Conservation (phyloP, 1,139 yeast genomes). For the Candida buenavistaensis region DNA sequence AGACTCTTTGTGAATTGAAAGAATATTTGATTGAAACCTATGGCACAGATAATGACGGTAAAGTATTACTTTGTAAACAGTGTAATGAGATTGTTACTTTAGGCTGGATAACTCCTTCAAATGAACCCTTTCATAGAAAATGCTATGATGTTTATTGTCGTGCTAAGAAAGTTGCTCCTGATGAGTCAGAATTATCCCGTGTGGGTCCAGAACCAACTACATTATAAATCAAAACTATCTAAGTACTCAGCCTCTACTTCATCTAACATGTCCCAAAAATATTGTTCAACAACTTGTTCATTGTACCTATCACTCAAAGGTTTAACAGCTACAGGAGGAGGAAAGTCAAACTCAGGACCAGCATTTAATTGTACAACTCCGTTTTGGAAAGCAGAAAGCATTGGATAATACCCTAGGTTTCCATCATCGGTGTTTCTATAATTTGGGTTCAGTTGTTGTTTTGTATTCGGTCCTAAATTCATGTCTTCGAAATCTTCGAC, state of each 20-base stretch:
- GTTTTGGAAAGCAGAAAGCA: conserved; percentile 77
- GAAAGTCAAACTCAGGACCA: conserved; percentile 63
- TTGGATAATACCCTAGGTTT: conserved; percentile 85
- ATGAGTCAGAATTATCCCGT: conserved; percentile 11
- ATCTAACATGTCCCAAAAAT: conserved; percentile 80
- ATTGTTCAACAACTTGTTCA: conserved; percentile 76
- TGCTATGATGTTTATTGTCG: conserved; percentile 46
- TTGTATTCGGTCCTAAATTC: conserved; percentile 31
- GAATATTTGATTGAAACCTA: conserved; percentile 44
- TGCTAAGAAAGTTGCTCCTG: conserved; percentile 12
- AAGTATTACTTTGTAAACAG: conserved; percentile 47
- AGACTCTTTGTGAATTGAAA: conserved; percentile 50
- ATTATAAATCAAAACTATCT: conserved; percentile 40
- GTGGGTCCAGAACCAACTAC: conserved; percentile 24
- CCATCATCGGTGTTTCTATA: conserved; percentile 73
- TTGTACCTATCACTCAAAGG: conserved; percentile 64
- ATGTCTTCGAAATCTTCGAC: conserved; percentile 26
- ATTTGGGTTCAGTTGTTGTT: conserved; percentile 48
- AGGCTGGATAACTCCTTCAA: conserved; percentile 37
- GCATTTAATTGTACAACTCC: conserved; percentile 73
- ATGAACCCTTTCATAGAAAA: conserved; percentile 41
- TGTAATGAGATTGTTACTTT: conserved; percentile 59
- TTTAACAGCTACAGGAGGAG: conserved; percentile 35
- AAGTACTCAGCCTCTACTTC: conserved; percentile 73
- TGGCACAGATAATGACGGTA: conserved; percentile 40